Percentiles rank a stretch among this genome's conserved stretches.
phyloP scores from a whole-genome alignment of 805 yeast species.

The Wickerhamiella nectarea region DNA sequence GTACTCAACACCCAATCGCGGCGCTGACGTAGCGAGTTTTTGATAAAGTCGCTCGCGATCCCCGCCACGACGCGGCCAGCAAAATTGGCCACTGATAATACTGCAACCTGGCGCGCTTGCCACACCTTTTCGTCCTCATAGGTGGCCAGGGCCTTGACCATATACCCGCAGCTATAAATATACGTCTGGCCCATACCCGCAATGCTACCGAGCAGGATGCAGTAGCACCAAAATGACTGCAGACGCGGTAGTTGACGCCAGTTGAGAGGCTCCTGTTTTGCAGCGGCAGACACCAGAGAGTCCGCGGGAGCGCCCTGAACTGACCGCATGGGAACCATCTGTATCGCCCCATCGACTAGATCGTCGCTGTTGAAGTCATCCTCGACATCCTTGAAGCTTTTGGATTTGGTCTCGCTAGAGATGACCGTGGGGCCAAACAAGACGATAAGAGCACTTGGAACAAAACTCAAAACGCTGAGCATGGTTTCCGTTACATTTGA shows the following conservation, averaged over 20 bases:
- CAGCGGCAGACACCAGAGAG: background rate
- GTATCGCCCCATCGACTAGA: constrained; percentile 3
- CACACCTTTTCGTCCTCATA: constrained; percentile 20
- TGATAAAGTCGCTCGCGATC: constrained; percentile 44
- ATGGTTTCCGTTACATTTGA: constrained; percentile 43
- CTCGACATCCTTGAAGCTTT: background rate
- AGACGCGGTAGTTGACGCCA: constrained; percentile 19
- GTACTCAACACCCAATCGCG: constrained; percentile 42
- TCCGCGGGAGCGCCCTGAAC: background rate
- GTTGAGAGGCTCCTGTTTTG: constrained; percentile 2
- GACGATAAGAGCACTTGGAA: constrained; percentile 37
- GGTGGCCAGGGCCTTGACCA: constrained; percentile 37
- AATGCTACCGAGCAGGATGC: constrained; percentile 37
- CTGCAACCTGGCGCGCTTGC: constrained; percentile 61
- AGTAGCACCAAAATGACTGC: constrained; percentile 38
- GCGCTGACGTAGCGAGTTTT: constrained; percentile 30
- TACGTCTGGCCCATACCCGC: constrained; percentile 65
- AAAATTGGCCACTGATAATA: constrained; percentile 56
- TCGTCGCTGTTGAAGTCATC: constrained; percentile 8
- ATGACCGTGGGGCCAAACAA: constrained; percentile 18
- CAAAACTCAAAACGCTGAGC: constrained; percentile 32
- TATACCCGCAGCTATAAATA: constrained; percentile 60
- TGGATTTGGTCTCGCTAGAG: constrained; percentile 8
- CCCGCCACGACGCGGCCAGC: constrained; percentile 55
- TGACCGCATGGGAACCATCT: constrained; percentile 3